Percentiles rank a stretch among this genome's conserved stretches.
phyloP scores from a whole-genome alignment of 2,329 filamentous ascomycete genomes.

The Colletotrichum karsti region DNA sequence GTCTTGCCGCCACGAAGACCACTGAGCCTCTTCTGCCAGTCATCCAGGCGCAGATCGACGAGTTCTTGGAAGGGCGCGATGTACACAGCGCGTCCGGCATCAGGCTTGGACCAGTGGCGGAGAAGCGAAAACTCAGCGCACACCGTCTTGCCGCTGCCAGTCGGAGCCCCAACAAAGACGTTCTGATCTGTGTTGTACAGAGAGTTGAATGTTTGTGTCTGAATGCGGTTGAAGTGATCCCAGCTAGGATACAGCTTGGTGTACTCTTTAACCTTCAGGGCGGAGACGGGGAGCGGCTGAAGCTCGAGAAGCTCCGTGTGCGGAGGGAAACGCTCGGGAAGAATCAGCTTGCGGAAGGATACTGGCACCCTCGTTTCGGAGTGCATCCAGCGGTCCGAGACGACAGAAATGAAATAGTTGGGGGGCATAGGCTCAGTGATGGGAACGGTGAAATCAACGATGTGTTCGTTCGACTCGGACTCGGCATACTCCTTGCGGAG shows the following conservation, averaged over 20 bases:
- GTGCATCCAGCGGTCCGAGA: constrained; percentile 98
- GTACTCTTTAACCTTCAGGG: constrained; percentile 87
- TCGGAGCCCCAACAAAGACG: constrained; percentile 91
- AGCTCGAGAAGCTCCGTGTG: constrained; percentile 93
- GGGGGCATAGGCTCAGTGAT: constrained; percentile 98
- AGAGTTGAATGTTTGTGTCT: constrained; percentile 96
- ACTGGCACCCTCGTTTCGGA: constrained; percentile 93
- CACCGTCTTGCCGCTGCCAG: constrained; percentile 95
- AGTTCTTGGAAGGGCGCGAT: constrained; percentile 95
- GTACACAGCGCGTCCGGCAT: constrained; percentile 84
- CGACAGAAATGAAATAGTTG: constrained; percentile 95
- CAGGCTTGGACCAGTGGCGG: constrained; percentile 81
- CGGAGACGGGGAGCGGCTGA: constrained; percentile 88
- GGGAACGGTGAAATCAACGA: constrained; percentile 95
- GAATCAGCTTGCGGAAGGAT: constrained; percentile 92
- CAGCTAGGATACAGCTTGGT: constrained; percentile 83
- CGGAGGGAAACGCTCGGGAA: constrained; percentile 94
- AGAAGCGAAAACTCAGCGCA: constrained; percentile 95
- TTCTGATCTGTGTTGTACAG: constrained; percentile 92
- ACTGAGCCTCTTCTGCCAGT: constrained; percentile 84
- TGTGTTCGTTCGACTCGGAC: constrained; percentile 88
- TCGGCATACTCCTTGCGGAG: constrained; percentile 89
- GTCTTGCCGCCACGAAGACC: constrained; percentile 83
- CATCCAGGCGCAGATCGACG: constrained; percentile 80
- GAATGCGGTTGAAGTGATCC: constrained; percentile 94